Percentiles rank a stretch among this genome's conserved stretches.
These are phyloP conservation scores for Dothidotthia symphoricarpi DNA, from an alignment of 2,329 filamentous ascomycete species.

Conservation along the genomic window DNA sequence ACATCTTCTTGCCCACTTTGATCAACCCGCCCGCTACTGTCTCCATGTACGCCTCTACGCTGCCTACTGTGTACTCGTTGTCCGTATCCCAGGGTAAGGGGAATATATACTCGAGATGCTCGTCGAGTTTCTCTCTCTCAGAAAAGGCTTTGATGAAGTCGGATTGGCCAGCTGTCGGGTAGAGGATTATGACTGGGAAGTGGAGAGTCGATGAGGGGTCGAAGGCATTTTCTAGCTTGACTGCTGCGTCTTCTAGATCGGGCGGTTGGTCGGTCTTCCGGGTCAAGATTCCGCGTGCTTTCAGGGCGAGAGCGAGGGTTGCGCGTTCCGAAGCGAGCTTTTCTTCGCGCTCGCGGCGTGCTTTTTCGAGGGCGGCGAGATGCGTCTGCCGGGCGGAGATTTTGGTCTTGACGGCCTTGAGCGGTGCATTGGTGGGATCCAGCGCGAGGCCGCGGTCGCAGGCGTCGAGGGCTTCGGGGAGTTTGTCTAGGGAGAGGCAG, in stretches of 20 bases:
- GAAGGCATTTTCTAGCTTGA: conserved; percentile 69
- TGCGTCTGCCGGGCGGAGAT: conserved; percentile 60
- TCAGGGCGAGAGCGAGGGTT: conserved; percentile 55
- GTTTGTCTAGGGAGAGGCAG: conserved; percentile 73
- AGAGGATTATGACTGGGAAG: conserved; percentile 81
- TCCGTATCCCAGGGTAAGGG: conserved; percentile 81
- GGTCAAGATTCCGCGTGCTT: conserved; percentile 67
- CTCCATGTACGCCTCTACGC: conserved; percentile 87
- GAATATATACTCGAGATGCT: conserved; percentile 82
- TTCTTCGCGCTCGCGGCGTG: conserved; percentile 57
- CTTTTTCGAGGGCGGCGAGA: conserved; percentile 56
- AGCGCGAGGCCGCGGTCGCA: conserved; percentile 70
- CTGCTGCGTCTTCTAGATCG: conserved; percentile 79
- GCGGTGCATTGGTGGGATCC: conserved; percentile 67
- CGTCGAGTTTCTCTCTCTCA: conserved; percentile 70
- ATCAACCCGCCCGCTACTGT: conserved; percentile 75
- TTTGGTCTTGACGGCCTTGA: conserved; percentile 62
- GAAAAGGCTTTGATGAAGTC: conserved; percentile 89
- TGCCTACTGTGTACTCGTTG: conserved; percentile 62
- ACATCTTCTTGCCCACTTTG: conserved; percentile 84
- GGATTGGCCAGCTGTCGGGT: conserved; percentile 75
- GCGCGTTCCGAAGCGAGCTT: conserved; percentile 56
- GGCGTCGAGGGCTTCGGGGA: conserved; percentile 77
- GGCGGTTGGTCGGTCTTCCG: conserved; percentile 69
- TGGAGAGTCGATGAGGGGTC: conserved; percentile 69